Evolutionary conservation across 2,329 filamentous ascomycete genomes (phyloP).

Genomic region (Sphaerulina vaccinii): DNA sequence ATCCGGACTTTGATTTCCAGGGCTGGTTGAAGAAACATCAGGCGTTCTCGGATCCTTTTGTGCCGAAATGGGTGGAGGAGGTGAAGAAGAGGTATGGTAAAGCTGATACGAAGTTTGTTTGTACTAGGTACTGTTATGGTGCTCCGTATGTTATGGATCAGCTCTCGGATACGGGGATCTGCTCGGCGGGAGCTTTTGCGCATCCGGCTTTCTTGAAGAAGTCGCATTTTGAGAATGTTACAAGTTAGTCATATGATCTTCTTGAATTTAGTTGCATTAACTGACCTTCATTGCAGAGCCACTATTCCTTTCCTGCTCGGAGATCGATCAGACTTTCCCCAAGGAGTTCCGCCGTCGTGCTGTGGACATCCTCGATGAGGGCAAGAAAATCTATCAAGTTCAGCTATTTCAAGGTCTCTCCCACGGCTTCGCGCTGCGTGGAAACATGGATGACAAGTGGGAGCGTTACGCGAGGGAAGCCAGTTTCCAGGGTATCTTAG

Average conservation of each 20-base stretch:
- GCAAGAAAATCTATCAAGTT: conserved; percentile 38
- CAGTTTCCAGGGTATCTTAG: conserved; percentile 32
- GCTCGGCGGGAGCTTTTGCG: conserved; percentile 50
- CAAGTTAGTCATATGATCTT: not conserved
- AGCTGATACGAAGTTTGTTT: conserved; percentile 19
- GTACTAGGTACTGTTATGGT: conserved; percentile 33
- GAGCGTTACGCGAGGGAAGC: conserved; percentile 38
- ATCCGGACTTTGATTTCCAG: conserved; percentile 25
- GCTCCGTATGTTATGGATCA: conserved; percentile 34
- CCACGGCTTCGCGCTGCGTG: conserved; percentile 40
- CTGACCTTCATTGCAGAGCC: conserved; percentile 32
- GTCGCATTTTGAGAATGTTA: conserved; percentile 22
- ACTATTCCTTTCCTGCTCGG: conserved; percentile 48
- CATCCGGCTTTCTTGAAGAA: conserved; percentile 54
- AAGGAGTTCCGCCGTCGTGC: conserved; percentile 42
- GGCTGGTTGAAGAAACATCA: conserved; percentile 22
- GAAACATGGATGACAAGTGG: conserved; percentile 47
- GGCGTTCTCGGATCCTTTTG: conserved; percentile 12
- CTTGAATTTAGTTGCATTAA: too few species aligned
- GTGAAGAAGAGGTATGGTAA: conserved; percentile 23
- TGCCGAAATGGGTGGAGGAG: conserved; percentile 20
- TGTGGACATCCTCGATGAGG: conserved; percentile 44
- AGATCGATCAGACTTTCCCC: conserved; percentile 48
- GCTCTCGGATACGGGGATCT: conserved; percentile 26
- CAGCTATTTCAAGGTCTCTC: conserved; percentile 38